Evolutionary conservation across 2,329 filamentous ascomycete genomes (phyloP).

Genomic region (Exophiala calicioides): DNA sequence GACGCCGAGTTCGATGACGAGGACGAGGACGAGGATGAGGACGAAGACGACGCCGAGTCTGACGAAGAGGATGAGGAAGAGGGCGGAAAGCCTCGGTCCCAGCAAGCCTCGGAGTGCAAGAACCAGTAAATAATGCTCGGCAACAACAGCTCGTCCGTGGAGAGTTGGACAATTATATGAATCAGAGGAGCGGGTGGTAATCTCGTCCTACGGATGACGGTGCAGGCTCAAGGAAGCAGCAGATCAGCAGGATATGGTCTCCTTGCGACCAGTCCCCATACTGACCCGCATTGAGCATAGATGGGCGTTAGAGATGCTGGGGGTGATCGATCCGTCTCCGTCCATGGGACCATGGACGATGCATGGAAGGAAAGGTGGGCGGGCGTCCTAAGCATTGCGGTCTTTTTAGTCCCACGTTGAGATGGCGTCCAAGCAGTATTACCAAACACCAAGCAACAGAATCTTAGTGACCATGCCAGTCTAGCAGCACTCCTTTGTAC

Average conservation of each 20-base stretch:
- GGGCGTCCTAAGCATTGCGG: slow-evolving; percentile 2
- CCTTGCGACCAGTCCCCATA: slow-evolving; percentile 3
- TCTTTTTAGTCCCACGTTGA: slow-evolving; percentile 7
- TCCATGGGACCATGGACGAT: too few species aligned
- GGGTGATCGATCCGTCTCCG: slow-evolving; percentile 4
- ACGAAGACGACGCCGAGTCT: slow-evolving; percentile 71
- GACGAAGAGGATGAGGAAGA: slow-evolving; percentile 67
- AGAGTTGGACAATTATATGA: slow-evolving; percentile 11
- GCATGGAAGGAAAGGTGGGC: slow-evolving; percentile 6
- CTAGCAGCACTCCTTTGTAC: too few species aligned
- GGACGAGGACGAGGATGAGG: slow-evolving; percentile 90
- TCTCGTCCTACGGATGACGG: not conserved
- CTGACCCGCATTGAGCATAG: slow-evolving; percentile 21
- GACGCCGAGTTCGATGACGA: slow-evolving; percentile 83
- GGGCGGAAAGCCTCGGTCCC: slow-evolving; percentile 58
- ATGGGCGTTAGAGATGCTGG: slow-evolving; percentile 7
- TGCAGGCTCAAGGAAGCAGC: slow-evolving; percentile 4
- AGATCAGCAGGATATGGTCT: slow-evolving; percentile 10
- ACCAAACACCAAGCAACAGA: slow-evolving; percentile 12
- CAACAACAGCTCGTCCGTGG: not conserved
- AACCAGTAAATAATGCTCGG: slow-evolving; percentile 26
- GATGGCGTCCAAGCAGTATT: slow-evolving; percentile 17
- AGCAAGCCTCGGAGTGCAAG: slow-evolving; percentile 96
- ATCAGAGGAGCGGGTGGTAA: not conserved
- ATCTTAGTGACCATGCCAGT: slow-evolving; percentile 3